Percentiles rank a stretch among this genome's conserved stretches.
phyloP scores from a whole-genome alignment of 2,329 filamentous ascomycete species.

The Ophiostoma perfectum region DNA sequence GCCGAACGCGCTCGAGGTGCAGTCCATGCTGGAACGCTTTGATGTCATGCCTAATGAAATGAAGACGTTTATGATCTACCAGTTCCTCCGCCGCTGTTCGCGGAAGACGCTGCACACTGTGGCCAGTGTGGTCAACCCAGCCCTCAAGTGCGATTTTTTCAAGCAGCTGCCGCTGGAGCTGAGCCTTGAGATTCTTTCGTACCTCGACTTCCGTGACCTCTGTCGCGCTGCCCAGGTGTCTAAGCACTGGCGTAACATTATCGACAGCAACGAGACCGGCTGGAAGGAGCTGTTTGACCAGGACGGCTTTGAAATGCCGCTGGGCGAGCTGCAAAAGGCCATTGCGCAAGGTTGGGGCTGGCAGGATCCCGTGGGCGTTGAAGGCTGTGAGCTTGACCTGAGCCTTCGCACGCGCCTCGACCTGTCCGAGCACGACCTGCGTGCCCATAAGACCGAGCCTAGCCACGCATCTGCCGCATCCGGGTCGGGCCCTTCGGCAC shows the following conservation, averaged over 20 bases:
- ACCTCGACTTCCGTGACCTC: conserved; percentile 78
- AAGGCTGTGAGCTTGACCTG: conserved; percentile 76
- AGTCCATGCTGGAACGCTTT: conserved; percentile 79
- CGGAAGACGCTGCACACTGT: conserved; percentile 85
- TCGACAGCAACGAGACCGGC: conserved; percentile 88
- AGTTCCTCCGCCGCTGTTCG: conserved; percentile 80
- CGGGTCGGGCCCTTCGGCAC: background rate
- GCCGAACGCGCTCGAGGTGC: conserved; percentile 59
- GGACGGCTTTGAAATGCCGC: conserved; percentile 72
- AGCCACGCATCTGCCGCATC: background rate
- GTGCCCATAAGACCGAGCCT: conserved; percentile 34
- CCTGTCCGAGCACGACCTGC: background rate
- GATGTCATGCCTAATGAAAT: conserved; percentile 85
- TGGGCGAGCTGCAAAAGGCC: conserved; percentile 78
- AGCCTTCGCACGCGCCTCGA: conserved; percentile 48
- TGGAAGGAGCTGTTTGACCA: conserved; percentile 90
- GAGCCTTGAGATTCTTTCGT: conserved; percentile 79
- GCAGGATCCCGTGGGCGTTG: conserved; percentile 74
- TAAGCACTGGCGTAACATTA: conserved; percentile 83
- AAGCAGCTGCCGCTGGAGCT: conserved; percentile 78
- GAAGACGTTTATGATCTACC: conserved; percentile 96
- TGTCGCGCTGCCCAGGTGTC: conserved; percentile 90
- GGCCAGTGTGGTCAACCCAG: conserved; percentile 85
- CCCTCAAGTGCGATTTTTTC: conserved; percentile 90
- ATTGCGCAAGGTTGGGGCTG: conserved; percentile 94